Base-by-base conservation (phyloP, 768 basidiomycete species). In the Lactifluus volemus region DNA sequence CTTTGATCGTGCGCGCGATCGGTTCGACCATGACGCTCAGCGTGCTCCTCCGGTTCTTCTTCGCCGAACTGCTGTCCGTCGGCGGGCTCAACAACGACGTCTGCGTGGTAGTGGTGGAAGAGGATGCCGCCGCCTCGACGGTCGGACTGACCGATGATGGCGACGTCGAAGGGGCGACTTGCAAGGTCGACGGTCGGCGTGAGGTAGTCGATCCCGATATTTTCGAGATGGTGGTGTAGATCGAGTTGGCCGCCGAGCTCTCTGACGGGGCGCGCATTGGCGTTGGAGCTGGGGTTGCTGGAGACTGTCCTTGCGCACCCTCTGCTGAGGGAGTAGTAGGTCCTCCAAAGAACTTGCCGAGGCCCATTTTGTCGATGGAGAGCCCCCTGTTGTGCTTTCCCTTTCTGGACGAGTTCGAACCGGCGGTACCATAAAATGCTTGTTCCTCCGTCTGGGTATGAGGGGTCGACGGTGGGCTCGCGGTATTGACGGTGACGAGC, bases 281-380 rank as follows among this genome's bases (percentile, higher is more conserved):
- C 34, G 74, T 68, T 15, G 65, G 69, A 5, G 72, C 72, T 45
- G 68, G 67, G 25, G 68, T 58, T 25, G 25, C 25, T 25, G 25
- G 25, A 25, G 25, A 25, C 25, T 25, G 25, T 2, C 25, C 25
- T n/a, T 72, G 69, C 45, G 38, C 52, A 8, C 64, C 52, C n/a
- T 76, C 74, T 7, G 72, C 59, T 25, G 25, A 25, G 25, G 25
- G 25, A 50, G 71, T 73, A 21, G 66, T 55, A 29, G 72, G 68
- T 17, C 77, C 70, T 36, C 81, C 81, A 57, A 92, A 86, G 57
- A 92, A 81, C 74, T 88, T 91, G 55, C 83, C 82, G 3, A 92
- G 77, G 10, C 85, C 87, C 66, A 92, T 83, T 71, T 86, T 87
- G 76, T 92, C 90, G 65, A 91, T 74, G 4, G 89, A 89, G 61